These are phyloP conservation scores for Arthrobotrys entomopaga DNA, from an alignment of 2,329 filamentous ascomycete genomes.

Conservation along the genomic window DNA sequence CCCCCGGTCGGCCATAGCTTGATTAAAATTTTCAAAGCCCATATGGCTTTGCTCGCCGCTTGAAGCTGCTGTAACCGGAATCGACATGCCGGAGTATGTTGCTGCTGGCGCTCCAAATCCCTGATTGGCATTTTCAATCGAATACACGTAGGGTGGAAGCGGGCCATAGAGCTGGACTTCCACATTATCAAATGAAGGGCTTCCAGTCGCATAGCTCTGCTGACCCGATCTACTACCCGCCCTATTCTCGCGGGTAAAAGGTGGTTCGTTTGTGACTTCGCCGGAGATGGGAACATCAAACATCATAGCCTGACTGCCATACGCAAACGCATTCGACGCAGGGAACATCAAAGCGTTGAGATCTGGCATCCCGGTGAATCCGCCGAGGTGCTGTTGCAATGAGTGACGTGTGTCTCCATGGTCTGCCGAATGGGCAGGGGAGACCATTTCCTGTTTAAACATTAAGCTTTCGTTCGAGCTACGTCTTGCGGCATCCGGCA, in stretches of 20 bases:
- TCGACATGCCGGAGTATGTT: conserved; percentile 21
- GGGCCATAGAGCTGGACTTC: conserved; percentile 79
- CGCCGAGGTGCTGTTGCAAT: conserved; percentile 62
- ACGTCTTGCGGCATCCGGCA: conserved; percentile 59
- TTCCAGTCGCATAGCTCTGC: conserved; percentile 63
- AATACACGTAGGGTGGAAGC: conserved; percentile 76
- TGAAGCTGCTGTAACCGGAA: conserved; percentile 20
- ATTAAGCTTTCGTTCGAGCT: conserved; percentile 57
- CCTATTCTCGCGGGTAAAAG: conserved; percentile 61
- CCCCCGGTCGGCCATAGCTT: conserved; percentile 16
- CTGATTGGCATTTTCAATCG: conserved; percentile 61
- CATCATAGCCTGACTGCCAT: conserved; percentile 76
- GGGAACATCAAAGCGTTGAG: conserved; percentile 84
- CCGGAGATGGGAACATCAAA: conserved; percentile 56
- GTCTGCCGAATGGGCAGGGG: conserved; percentile 54
- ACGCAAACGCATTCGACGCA: conserved; percentile 79
- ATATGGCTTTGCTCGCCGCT: conserved; percentile 26
- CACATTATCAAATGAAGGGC: conserved; percentile 71
- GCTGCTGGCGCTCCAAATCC: conserved; percentile 39
- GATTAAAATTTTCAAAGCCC: conserved; percentile 32
- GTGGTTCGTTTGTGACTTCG: conserved; percentile 14
- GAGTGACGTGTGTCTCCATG: conserved; percentile 30
- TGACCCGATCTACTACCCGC: conserved; percentile 60
- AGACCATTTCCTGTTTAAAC: conserved; percentile 54
- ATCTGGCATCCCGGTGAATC: conserved; percentile 68